phyloP scores from a whole-genome alignment of 1,284 basidiomycete species.

The Takashimella tepidaria region DNA sequence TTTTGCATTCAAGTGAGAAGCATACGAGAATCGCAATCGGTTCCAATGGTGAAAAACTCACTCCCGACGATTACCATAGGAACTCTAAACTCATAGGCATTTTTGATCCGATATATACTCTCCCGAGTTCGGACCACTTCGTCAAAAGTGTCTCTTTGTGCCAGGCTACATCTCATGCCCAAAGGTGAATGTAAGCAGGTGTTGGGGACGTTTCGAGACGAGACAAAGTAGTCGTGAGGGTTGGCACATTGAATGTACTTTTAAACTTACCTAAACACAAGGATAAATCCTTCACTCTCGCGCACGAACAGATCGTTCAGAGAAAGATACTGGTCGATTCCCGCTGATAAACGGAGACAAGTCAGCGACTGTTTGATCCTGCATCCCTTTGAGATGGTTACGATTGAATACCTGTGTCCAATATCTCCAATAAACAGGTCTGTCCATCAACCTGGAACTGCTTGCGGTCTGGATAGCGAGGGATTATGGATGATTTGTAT shows the following conservation, averaged over 20 bases:
- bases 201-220: neutral
- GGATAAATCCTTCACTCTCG: constrained; percentile 35
- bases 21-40: too few relatives aligned
- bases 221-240: neutral
- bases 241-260: too few relatives aligned
- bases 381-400: neutral
- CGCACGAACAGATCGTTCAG: constrained; percentile 33
- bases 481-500: neutral
- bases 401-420: constrained; percentile 31
- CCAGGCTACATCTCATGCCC: constrained; percentile 14
- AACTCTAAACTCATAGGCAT: constrained; percentile 12
- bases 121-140: constrained; percentile 25
- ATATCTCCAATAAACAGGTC: constrained; percentile 33
- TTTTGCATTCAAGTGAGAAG: too few relatives aligned
- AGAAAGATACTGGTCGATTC: constrained; percentile 33
- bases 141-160: constrained; percentile 28
- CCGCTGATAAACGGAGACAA: constrained; percentile 15
- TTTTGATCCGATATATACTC: constrained; percentile 32
- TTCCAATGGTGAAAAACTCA: constrained; percentile 14
- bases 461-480: constrained; percentile 37
- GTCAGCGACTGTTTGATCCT: neutral
- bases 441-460: constrained; percentile 32
- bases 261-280: constrained; percentile 37
- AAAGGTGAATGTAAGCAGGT: neutral
- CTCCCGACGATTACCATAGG: constrained; percentile 40